Evolutionary conservation across 176 grass and related monocot species (phyloP).

Genomic region (Cenchrus americanus): DNA sequence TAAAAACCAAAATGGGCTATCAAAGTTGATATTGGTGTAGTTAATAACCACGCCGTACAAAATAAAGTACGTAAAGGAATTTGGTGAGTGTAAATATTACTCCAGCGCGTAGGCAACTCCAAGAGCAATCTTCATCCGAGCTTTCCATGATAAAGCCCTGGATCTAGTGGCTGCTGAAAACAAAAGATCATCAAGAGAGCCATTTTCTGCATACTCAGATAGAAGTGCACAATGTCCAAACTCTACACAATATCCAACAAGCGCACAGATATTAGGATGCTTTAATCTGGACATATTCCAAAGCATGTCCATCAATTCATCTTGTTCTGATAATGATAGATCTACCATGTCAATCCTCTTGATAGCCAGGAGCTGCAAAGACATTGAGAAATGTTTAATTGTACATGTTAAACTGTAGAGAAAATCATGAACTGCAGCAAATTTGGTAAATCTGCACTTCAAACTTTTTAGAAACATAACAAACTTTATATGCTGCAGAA

Average conservation of each 20-base stretch:
- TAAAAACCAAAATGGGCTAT: constrained; percentile 8
- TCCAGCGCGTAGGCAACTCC: constrained; percentile 90
- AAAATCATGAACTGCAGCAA: background rate
- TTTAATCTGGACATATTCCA: constrained; percentile 79
- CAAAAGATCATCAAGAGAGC: constrained; percentile 79
- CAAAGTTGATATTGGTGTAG: constrained; percentile 24
- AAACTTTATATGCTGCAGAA: constrained; percentile 9
- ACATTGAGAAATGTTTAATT: constrained; percentile 23
- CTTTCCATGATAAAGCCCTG: constrained; percentile 88
- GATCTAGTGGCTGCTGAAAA: constrained; percentile 61
- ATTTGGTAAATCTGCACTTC: background rate
- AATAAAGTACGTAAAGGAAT: constrained; percentile 17
- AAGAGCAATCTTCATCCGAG: constrained; percentile 87
- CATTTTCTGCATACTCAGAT: constrained; percentile 81
- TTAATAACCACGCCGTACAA: background rate
- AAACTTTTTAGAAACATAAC: constrained; percentile 26
- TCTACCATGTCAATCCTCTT: constrained; percentile 88
- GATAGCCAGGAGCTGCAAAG: constrained; percentile 72
- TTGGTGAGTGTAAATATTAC: constrained; percentile 48
- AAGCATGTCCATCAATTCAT: constrained; percentile 84
- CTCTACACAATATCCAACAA: constrained; percentile 89
- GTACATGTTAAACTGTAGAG: constrained; percentile 19
- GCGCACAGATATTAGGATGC: constrained; percentile 72
- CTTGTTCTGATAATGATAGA: constrained; percentile 76
- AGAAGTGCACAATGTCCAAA: constrained; percentile 73